Conservation (phyloP, 2,329 filamentous ascomycete genomes). For the Coleophoma eucalyptorum region DNA sequence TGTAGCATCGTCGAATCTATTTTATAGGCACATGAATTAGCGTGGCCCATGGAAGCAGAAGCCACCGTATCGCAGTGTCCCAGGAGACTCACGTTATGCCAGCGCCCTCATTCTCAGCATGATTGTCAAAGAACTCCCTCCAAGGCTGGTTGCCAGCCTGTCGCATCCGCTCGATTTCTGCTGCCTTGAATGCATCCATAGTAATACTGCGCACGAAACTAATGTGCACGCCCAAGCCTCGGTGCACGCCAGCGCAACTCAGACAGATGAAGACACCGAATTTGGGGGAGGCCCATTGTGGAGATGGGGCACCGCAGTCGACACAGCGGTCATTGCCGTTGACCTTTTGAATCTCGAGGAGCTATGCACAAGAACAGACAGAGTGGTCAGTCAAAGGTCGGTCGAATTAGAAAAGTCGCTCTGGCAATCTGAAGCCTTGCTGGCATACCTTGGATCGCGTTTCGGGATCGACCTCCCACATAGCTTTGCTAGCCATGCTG, state of each 20-base stretch:
- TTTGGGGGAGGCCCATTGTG: conserved; percentile 97
- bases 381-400: conserved; percentile 3
- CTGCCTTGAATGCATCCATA: conserved; percentile 96
- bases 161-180: conserved; percentile 91
- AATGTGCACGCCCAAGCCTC: conserved; percentile 94
- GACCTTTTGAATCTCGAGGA: conserved; percentile 86
- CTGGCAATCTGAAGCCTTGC: no score
- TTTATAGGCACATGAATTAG: conserved; percentile 3
- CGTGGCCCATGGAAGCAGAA: neutral
- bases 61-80: neutral
- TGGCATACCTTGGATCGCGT: conserved; percentile 80
- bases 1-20: conserved; percentile 71
- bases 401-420: no score
- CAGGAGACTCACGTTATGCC: conserved; percentile 40
- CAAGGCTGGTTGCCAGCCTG: conserved; percentile 86
- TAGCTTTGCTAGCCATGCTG: conserved; percentile 63
- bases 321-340: conserved; percentile 88
- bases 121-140: conserved; percentile 80
- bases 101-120: conserved; percentile 61
- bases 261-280: conserved; percentile 99
- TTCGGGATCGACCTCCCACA: conserved; percentile 99
- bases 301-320: conserved; percentile 92
- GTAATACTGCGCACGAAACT: conserved; percentile 96
- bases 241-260: conserved; percentile 90
- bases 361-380: conserved; percentile 42